Evolutionary conservation across 2,329 filamentous ascomycete species (phyloP), one percentile per base, ranked within the genome.

Genomic region (Colletotrichum orchidophilum): DNA sequence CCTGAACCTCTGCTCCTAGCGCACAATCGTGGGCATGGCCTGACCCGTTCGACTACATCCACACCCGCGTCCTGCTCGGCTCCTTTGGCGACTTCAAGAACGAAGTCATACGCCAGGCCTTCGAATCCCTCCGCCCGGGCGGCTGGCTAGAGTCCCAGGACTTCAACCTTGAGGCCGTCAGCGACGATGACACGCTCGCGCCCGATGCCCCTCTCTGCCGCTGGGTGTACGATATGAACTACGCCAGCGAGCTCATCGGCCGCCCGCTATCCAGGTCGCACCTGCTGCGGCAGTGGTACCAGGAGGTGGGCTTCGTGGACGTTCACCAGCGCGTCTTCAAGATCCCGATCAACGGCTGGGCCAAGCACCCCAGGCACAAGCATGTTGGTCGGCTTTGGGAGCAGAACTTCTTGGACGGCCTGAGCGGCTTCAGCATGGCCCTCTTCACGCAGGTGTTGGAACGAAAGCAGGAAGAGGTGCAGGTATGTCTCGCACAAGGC

Each of bases 111-210:
- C 78, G 80, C 35, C 86, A 86, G 71, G 85, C 87, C 5, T 88
- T 86, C 70, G 78, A 81, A n/a, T 79, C 83, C 49, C 79, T 89
- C 0, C 78, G 79, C 13, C 87, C 87, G 0, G 87, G 87, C 35
- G 87, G 87, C 53, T 90, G 85, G 81, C 81, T 89, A 54, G 87
- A 90, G 76, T 85, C 84, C 2, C 87, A 89, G 73, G 87, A 89
- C 74, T 76, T 81, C 12, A 80, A 83, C 66, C 77, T 80, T 58
- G 68, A 72, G 2, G 73, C 83, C 29, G 70, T 74, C 31, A 85
- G 81, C 69, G 87, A 88, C 72, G 86, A 88, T 70, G 82, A 74
- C 26, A 86, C 82, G 6, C 78, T 88, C 59, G 60, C 76, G 5
- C 76, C 75, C 0, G 77, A 84, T 26, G 80, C 79, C 18, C 76